A percentile compares a stretch with the other conserved stretches of the same genome.
These are phyloP conservation scores for Phragmites australis DNA, from an alignment of 176 grass and related monocot species.

Conservation along the genomic window DNA sequence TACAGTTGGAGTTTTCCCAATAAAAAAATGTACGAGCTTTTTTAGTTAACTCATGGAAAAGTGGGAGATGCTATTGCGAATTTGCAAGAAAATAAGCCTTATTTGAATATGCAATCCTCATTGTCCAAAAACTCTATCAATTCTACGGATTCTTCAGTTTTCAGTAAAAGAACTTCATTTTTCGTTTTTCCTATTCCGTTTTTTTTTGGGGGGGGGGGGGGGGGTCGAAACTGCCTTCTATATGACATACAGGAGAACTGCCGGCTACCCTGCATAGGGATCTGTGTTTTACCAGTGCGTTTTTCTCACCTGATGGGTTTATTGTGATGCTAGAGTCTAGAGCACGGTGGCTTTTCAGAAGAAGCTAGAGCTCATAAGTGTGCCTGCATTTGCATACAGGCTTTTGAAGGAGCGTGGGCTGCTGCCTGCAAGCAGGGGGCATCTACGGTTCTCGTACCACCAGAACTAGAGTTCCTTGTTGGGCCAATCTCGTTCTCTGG, in stretches of 20 bases:
- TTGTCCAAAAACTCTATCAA: too few relatives aligned
- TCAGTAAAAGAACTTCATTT: background rate
- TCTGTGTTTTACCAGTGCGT: constrained; percentile 22
- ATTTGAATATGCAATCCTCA: background rate
- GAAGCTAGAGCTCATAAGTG: constrained; percentile 26
- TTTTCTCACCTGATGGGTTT: background rate
- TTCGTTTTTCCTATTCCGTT: background rate
- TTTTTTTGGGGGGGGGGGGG: too few relatives aligned
- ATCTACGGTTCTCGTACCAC: constrained; percentile 74
- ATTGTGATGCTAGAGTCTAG: constrained; percentile 4
- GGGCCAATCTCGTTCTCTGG: constrained; percentile 96
- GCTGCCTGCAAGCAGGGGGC: constrained; percentile 78
- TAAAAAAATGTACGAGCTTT: background rate
- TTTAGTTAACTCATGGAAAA: background rate
- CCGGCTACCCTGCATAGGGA: constrained; percentile 10
- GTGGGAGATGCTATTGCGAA: background rate
- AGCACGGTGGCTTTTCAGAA: constrained; percentile 12
- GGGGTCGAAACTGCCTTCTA: background rate
- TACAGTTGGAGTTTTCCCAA: too few relatives aligned
- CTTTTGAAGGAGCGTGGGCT: constrained; percentile 91
- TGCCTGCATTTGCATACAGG: constrained; percentile 42
- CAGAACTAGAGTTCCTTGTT: constrained; percentile 74
- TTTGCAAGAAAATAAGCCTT: background rate
- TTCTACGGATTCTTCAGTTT: too few relatives aligned
- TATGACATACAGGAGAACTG: constrained; percentile 17